Evolutionary conservation across 176 grass and related monocot species (phyloP).

Genomic region (Oryza meridionalis): DNA sequence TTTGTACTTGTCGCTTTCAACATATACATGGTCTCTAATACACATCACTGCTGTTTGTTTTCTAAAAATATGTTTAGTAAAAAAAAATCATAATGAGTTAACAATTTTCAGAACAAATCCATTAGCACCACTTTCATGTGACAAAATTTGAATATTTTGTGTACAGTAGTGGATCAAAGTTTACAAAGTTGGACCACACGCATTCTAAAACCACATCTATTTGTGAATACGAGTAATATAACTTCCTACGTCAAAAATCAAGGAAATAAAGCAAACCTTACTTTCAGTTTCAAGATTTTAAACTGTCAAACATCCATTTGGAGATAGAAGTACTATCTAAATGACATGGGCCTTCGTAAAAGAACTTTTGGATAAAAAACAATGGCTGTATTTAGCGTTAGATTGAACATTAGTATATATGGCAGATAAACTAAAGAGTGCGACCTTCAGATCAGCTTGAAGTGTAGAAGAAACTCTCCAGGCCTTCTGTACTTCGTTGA

Average conservation of each 20-base stretch:
- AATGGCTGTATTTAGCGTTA: constrained; percentile 25
- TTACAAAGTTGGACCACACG: background rate
- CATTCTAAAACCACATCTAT: background rate
- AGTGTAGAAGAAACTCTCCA: constrained; percentile 89
- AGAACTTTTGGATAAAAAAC: background rate
- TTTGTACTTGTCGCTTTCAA: no score
- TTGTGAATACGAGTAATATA: background rate
- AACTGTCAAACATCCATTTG: background rate
- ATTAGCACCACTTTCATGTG: background rate
- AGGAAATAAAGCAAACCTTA: background rate
- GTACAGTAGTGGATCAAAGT: background rate
- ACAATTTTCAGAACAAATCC: background rate
- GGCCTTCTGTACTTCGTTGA: constrained; percentile 94
- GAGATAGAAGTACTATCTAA: constrained; percentile 12
- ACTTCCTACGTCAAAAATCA: background rate
- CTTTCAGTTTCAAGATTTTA: background rate
- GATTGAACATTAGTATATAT: background rate
- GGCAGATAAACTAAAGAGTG: constrained; percentile 25
- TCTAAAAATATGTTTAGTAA: background rate
- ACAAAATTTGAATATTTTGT: background rate
- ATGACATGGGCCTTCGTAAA: background rate
- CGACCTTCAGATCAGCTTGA: constrained; percentile 90
- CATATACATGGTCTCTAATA: background rate
- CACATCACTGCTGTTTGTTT: background rate
- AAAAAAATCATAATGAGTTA: background rate